Evolutionary conservation across 176 grass and related monocot genomes (phyloP), one percentile per base, ranked within the genome.

Genomic region (Avena eriantha): DNA sequence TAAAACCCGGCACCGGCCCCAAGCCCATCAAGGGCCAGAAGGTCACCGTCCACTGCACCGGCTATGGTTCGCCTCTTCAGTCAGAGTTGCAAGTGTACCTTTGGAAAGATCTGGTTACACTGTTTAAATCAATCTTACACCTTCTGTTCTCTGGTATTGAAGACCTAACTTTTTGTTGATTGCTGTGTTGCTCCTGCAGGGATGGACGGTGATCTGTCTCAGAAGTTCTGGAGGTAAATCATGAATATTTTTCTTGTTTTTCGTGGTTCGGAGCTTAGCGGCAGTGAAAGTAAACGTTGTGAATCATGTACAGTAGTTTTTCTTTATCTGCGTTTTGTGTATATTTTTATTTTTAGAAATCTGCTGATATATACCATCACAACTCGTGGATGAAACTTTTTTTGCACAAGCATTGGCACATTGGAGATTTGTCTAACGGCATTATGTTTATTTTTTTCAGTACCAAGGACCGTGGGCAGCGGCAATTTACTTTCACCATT

Each of bases 31-130:
- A 84, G 90, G 97, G 94, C 73, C 94, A 99, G 83, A 93, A 88
- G 69, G 97, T 99, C 87, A 94, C 92, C 58, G 97, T 99, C 63
- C 97, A 99, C 90, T 99, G 97, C 94, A 96, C 97, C 43, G 97
- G 97, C 82, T 96, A 83, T 78, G 97, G 94, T 99, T 76, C 71
- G 88, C 61, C 65, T 29, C 39, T 77, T 68, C 50, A 61, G 36
- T 33, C 19, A 7, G 8, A 54, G 61, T 41, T 82, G 68, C 36
- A 10, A 64, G 60, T 68, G 39, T 71, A 73, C 8, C 80, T n/a
- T 41, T 10, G 17, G 72, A 23, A 21, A 35, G 48, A 79, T 54
- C 12, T 17, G 10, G 2, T 80, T 75, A 59, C 14, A 18, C 61
- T 55, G n/a, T 3, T 3, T 77, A 69, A 0, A 2, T 67, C 19